Percentiles rank a stretch among this genome's conserved stretches.
Evolutionary conservation across 2,329 filamentous ascomycete species (phyloP).

Genomic region (Penicillium crustosum): DNA sequence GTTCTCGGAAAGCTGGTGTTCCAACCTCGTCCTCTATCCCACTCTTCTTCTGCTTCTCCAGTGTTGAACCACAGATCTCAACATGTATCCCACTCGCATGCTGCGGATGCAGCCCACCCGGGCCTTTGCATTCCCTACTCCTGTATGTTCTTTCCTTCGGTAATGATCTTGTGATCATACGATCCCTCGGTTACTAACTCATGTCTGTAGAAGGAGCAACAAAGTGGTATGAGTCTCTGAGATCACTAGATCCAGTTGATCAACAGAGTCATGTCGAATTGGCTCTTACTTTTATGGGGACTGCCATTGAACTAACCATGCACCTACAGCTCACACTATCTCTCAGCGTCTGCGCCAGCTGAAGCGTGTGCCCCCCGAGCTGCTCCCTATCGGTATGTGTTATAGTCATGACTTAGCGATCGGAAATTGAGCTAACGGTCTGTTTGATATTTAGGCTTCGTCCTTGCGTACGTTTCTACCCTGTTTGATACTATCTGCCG

Average conservation of each 20-base stretch:
- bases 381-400: conserved; percentile 85
- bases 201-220: conserved; percentile 59
- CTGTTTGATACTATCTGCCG: conserved; percentile 13
- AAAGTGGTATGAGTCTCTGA: conserved; percentile 54
- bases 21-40: conserved; percentile 23
- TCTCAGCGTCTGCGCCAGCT: conserved; percentile 90
- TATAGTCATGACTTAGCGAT: conserved; percentile 6
- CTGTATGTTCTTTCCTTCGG: conserved; percentile 56
- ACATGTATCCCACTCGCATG: conserved; percentile 65
- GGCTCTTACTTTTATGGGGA: background rate
- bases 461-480: conserved; percentile 68
- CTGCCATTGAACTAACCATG: conserved; percentile 25
- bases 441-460: conserved; percentile 62
- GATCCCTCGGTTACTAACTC: conserved; percentile 42
- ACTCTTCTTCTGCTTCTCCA: conserved; percentile 16
- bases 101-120: conserved; percentile 60
- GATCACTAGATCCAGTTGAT: conserved; percentile 6
- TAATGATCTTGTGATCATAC: conserved; percentile 16
- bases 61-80: conserved; percentile 31
- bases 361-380: conserved; percentile 86
- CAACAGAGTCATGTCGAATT: conserved; percentile 7
- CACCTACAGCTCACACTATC: conserved; percentile 78
- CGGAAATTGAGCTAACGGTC: conserved; percentile 19
- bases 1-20: conserved; percentile 24
- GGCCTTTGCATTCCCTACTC: conserved; percentile 59